Base-by-base conservation (phyloP, 78 protist genomes). In the Chrysochromulina tobinii region DNA sequence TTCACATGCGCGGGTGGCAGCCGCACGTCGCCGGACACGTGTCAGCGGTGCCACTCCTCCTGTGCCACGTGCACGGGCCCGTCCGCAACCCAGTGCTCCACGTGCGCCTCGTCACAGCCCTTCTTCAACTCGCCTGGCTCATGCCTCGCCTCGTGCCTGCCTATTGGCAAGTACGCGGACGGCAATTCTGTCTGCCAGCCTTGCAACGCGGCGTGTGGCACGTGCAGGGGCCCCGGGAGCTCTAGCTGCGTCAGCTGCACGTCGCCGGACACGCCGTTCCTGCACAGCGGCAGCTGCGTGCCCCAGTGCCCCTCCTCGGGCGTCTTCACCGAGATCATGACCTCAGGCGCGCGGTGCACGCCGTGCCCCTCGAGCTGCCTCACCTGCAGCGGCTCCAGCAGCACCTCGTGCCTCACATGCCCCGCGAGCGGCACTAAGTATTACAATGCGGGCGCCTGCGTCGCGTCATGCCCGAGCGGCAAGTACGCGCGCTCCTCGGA, bases 21-120 rank as follows among this genome's bases (percentile, higher is more conserved):
- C 73, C 27, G 27, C 9, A 67, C 8, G 8, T 15, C 73, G 50
- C 73, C 21, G 21, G 73, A 67, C 21, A 67, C 79, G 79, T 69
- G 79, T 11, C 51, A n/a, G 23, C 27, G 23, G 51, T 69, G 79
- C 79, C 23, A 21, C 51, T 1, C 12, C 11, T 27, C 54, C 23
- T 69, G 79, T 51, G 27, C 27, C 79, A 69, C 79, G 79, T 69
- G 79, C 79, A n/a, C 79, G 51, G 79, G 51, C 9, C 73, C 73
- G 8, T 8, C 9, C 17, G 15, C 11, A 27, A 69, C 11, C 51
- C 51, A 14, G 51, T 69, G 79, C 79, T 3, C 3, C 27, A n/a
- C 79, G 27, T 69, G 79, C 79, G 14, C 79, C 23, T 14, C 27
- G 51, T 8, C 51, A 4, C 3, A 4, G 5, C 79, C 79, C 11